Base-by-base conservation (phyloP, 306 rosid species). In the Parietaria judaica region DNA sequence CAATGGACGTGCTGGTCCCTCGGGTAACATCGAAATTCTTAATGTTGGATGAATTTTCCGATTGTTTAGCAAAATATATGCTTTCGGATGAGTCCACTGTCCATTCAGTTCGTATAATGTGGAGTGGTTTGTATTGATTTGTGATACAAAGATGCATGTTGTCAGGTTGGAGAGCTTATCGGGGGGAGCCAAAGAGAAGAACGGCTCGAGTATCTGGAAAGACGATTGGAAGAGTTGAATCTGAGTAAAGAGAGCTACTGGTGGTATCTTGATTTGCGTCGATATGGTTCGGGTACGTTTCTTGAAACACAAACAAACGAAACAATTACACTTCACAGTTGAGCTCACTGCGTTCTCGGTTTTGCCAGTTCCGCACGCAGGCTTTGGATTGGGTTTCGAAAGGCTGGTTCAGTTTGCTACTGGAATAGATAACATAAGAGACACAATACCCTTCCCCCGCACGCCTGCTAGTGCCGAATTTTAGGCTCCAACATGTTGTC, bases 141-240 rank as follows among this genome's bases (percentile, higher is more conserved):
- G 46, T 63, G 14, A 63, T 12, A 17, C 23, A 61, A 16, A 47
- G 12, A 45, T 43, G n/a, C 6, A 11, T 1, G 11, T n/a, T 69
- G 56, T 73, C 70, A 91, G 98, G 79, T 91, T 58, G 98, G 98
- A 43, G 98, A 91, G 78, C 96, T 91, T 76, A 84, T 91, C 67
- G 98, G 98, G 52, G 98, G 96, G 82, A 91, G 98, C 73, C 96
- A 91, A 64, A 85, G 98, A 74, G 98, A 91, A 88, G 96, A 91
- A 76, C 78, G 98, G 62, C 92, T 88, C 49, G 89, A 85, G 51
- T 64, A 71, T 78, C 58, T 91, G 54, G 98, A 91, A 82, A 82
- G 80, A 60, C 88, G 98, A 48, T 72, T 91, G 52, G 98, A 91
- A 70, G 90, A 88, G 45, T 74, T 88, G 72, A 83, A 85, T 81